phyloP scores from a whole-genome alignment of 176 grass and related monocot species.

The Zea luxurians region DNA sequence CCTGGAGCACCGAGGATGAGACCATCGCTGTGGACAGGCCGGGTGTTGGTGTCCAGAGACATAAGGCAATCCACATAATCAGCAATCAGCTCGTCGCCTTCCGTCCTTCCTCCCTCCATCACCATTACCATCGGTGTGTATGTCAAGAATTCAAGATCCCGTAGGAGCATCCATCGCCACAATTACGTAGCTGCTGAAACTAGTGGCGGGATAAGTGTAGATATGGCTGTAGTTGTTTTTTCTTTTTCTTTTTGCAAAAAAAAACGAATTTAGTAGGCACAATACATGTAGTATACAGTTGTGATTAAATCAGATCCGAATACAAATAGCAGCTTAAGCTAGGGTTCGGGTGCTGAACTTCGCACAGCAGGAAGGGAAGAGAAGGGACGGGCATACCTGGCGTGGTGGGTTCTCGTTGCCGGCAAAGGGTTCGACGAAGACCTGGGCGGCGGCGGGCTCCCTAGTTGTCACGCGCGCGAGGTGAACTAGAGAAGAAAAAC shows the following conservation, averaged over 20 bases:
- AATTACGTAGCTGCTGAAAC: background rate
- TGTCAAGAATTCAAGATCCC: slow-evolving; percentile 27
- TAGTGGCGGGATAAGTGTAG: background rate
- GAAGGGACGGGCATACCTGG: background rate
- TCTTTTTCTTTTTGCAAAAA: background rate
- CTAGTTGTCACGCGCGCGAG: background rate
- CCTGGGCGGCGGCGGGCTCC: background rate
- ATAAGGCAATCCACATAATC: slow-evolving; percentile 91
- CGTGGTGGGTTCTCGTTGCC: background rate
- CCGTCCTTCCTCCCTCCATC: slow-evolving; percentile 57
- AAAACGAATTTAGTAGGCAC: background rate
- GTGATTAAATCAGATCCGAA: background rate
- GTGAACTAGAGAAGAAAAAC: background rate
- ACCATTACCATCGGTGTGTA: slow-evolving; percentile 48
- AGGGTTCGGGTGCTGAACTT: background rate
- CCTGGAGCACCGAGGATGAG: slow-evolving; percentile 43
- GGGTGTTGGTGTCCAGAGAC: slow-evolving; percentile 74
- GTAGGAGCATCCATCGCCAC: background rate
- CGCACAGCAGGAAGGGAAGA: background rate
- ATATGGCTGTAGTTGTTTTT: no score
- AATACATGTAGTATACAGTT: background rate
- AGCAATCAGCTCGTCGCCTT: slow-evolving; percentile 63
- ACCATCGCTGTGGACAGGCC: slow-evolving; percentile 38
- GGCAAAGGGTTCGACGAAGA: background rate
- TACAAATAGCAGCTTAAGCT: background rate